Conservation (phyloP, 2,329 filamentous ascomycete genomes). For the Aspergillus alliaceus region DNA sequence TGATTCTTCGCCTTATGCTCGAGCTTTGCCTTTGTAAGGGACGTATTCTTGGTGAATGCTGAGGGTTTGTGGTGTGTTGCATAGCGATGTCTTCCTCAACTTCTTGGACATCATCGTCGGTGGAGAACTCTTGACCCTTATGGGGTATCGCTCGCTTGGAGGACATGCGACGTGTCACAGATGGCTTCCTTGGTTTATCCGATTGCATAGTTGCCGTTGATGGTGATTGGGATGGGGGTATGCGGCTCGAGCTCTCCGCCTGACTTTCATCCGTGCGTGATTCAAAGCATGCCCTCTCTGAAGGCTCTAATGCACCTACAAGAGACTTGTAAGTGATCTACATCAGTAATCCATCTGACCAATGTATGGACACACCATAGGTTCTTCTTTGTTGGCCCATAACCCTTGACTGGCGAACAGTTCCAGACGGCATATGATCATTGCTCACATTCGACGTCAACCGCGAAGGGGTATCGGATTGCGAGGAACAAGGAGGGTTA, state of each 20-base stretch:
- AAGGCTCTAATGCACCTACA: conserved; percentile 33
- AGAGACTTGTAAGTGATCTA: conserved; percentile 1
- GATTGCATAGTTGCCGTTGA: conserved; percentile 38
- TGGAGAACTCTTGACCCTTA: conserved; percentile 83
- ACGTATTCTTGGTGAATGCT: conserved; percentile 35
- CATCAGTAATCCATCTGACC: not conserved
- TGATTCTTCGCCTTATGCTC: conserved; percentile 42
- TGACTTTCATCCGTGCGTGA: conserved; percentile 29
- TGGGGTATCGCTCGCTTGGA: conserved; percentile 71
- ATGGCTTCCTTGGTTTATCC: conserved; percentile 66
- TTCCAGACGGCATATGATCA: conserved; percentile 15
- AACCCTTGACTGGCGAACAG: conserved; percentile 15
- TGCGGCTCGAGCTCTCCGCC: conserved; percentile 29
- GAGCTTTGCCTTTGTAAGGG: conserved; percentile 37
- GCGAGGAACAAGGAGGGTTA: conserved; percentile 8
- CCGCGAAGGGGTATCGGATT: conserved; percentile 9
- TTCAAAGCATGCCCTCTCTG: conserved; percentile 23
- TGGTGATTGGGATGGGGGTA: conserved; percentile 44
- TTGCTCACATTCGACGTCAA: conserved; percentile 11
- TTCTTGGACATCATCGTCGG: conserved; percentile 82
- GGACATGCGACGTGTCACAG: conserved; percentile 70
- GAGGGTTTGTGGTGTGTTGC: conserved; percentile 31
- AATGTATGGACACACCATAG: conserved; percentile 26
- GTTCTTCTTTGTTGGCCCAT: conserved; percentile 22
- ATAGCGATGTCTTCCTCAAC: conserved; percentile 67